A percentile compares a stretch with the other conserved stretches of the same genome.
Evolutionary conservation across 2,329 filamentous ascomycete species (phyloP).

Genomic region (Talaromyces funiculosus): DNA sequence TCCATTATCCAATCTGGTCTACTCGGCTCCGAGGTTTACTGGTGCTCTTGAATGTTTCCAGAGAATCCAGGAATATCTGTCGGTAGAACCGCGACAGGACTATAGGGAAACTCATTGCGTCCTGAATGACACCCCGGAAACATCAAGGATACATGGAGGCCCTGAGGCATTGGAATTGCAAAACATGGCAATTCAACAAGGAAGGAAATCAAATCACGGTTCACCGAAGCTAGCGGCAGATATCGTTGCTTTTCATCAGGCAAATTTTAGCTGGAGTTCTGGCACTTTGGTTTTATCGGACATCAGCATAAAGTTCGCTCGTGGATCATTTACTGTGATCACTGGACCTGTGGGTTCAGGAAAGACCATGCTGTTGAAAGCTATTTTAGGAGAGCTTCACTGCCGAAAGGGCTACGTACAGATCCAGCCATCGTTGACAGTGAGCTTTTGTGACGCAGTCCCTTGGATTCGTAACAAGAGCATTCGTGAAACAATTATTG

Average conservation of each 20-base stretch:
- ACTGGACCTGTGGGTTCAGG: conserved; percentile 49
- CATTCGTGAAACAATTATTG: background rate
- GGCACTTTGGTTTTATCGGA: background rate
- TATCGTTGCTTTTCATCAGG: background rate
- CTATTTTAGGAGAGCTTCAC: conserved; percentile 42
- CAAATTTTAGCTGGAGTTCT: background rate
- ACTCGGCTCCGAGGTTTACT: conserved; percentile 28
- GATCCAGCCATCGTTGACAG: conserved; percentile 25
- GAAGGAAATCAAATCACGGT: background rate
- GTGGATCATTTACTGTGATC: conserved; percentile 43
- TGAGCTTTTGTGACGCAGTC: conserved; percentile 20
- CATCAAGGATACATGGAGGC: too few species aligned
- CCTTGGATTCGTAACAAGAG: background rate
- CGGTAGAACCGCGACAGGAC: conserved; percentile 36
- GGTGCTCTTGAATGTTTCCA: conserved; percentile 36
- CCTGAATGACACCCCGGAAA: background rate
- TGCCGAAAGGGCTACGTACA: conserved; percentile 28
- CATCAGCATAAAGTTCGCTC: conserved; percentile 37
- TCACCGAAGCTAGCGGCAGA: background rate
- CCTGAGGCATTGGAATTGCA: background rate
- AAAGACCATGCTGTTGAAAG: conserved; percentile 47
- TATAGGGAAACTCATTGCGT: conserved; percentile 23
- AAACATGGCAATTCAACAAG: background rate
- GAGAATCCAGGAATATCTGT: conserved; percentile 42
- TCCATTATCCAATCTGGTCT: conserved; percentile 20